These are phyloP conservation scores for Cutaneotrichosporon curvatum DNA, from an alignment of 1,284 basidiomycete genomes.

Conservation along the genomic window DNA sequence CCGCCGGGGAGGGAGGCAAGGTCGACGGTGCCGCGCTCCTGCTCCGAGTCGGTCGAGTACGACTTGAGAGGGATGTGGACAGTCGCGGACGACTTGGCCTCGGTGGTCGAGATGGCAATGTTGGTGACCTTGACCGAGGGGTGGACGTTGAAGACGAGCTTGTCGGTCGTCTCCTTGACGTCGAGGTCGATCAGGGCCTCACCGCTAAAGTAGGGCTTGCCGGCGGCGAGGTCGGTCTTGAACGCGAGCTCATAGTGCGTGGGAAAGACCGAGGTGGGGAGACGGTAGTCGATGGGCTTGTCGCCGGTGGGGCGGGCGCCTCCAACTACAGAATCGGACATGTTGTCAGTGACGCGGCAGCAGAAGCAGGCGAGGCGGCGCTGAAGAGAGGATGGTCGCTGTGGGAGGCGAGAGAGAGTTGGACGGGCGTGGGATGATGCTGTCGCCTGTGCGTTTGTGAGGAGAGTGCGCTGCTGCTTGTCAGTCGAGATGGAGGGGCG, in stretches of 20 bases:
- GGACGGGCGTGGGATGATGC: neutral
- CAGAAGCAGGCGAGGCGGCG: slow-evolving; percentile 16
- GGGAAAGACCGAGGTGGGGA: slow-evolving; percentile 60
- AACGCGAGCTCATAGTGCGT: slow-evolving; percentile 73
- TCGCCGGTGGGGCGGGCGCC: slow-evolving; percentile 18
- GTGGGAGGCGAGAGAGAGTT: neutral
- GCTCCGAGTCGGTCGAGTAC: slow-evolving; percentile 54
- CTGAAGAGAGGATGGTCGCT: neutral
- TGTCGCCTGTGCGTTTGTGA: neutral
- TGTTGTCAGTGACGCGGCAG: slow-evolving; percentile 8
- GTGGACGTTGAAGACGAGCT: slow-evolving; percentile 65
- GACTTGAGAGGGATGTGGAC: slow-evolving; percentile 45
- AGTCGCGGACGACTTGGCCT: slow-evolving; percentile 54
- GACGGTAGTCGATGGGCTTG: slow-evolving; percentile 54
- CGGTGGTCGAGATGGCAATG: slow-evolving; percentile 58
- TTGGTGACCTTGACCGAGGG: slow-evolving; percentile 60
- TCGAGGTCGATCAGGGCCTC: slow-evolving; percentile 72
- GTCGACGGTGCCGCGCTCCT: slow-evolving; percentile 59
- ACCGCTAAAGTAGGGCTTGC: slow-evolving; percentile 57
- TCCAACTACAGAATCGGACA: slow-evolving; percentile 19
- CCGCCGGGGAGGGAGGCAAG: slow-evolving; percentile 60
- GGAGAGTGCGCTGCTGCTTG: neutral
- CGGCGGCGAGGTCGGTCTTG: slow-evolving; percentile 68
- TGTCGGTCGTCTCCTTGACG: slow-evolving; percentile 57
- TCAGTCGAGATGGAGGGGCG: neutral